Conservation (phyloP, 1,139 yeast species). For the Kodamaea ohmeri region DNA sequence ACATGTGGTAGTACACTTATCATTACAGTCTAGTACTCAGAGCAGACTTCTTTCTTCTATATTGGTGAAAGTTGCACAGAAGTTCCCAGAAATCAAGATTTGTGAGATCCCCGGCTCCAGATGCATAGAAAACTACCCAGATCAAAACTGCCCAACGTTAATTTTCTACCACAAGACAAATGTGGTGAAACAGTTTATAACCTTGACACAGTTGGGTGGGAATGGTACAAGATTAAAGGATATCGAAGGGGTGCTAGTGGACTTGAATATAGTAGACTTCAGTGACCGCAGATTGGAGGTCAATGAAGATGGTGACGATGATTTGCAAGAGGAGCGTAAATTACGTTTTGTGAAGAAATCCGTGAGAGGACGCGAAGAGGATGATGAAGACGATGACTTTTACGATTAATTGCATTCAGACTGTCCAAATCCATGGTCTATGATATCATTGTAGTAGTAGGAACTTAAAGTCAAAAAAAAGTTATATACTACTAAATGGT, state of each 20-base stretch:
- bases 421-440: background rate
- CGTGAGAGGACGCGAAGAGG: slow-evolving; percentile 32
- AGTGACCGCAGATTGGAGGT: slow-evolving; percentile 63
- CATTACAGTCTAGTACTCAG: slow-evolving; percentile 68
- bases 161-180: slow-evolving; percentile 74
- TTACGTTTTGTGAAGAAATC: slow-evolving; percentile 57
- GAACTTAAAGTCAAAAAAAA: no score
- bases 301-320: slow-evolving; percentile 53
- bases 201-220: slow-evolving; percentile 82
- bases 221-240: slow-evolving; percentile 67
- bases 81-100: slow-evolving; percentile 79
- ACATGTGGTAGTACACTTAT: slow-evolving; percentile 75
- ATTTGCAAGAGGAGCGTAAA: slow-evolving; percentile 43
- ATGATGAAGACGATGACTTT: slow-evolving; percentile 38
- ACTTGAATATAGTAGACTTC: slow-evolving; percentile 58
- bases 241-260: slow-evolving; percentile 67
- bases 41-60: slow-evolving; percentile 65
- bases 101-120: slow-evolving; percentile 87
- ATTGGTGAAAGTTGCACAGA: slow-evolving; percentile 50
- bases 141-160: slow-evolving; percentile 84
- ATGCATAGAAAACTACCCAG: slow-evolving; percentile 91
- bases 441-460: no score
- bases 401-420: slow-evolving; percentile 32
- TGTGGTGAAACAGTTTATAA: slow-evolving; percentile 74
- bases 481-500: no score